Conservation (phyloP, 768 basidiomycete species). For the Mycena indigotica region DNA sequence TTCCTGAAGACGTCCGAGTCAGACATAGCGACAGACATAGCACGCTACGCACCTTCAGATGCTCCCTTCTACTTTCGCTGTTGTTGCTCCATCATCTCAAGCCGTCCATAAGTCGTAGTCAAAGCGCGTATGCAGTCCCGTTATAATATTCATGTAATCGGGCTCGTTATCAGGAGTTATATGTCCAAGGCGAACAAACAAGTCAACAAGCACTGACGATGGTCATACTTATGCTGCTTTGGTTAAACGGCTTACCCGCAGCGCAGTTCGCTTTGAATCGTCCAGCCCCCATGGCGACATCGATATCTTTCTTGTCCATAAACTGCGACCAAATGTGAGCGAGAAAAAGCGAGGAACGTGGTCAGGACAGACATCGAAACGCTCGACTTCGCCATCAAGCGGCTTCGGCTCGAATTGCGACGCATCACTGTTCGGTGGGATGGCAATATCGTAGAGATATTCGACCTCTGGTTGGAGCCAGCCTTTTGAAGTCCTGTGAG, state of each 20-base stretch:
- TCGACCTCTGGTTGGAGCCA: conserved; percentile 90
- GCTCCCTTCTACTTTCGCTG: too few species aligned
- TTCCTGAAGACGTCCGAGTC: too few species aligned
- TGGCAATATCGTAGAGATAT: conserved; percentile 80
- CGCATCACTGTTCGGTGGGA: conserved; percentile 56
- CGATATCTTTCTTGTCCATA: conserved; percentile 61
- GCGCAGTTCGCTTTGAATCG: conserved; percentile 95
- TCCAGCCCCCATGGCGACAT: conserved; percentile 62
- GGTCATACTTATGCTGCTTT: neutral
- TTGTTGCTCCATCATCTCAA: too few species aligned
- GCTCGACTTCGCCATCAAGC: conserved; percentile 91
- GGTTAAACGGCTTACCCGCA: conserved; percentile 51
- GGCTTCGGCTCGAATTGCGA: conserved; percentile 66
- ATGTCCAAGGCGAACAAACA: conserved; percentile 83
- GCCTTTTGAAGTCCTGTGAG: conserved; percentile 56
- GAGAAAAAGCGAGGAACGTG: neutral
- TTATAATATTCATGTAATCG: conserved; percentile 74
- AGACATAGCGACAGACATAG: too few species aligned
- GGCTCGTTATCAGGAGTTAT: conserved; percentile 89
- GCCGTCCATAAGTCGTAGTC: conserved; percentile 57
- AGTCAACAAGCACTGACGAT: conserved; percentile 76
- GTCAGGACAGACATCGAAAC: conserved; percentile 68
- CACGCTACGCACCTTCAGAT: too few species aligned
- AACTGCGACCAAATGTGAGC: conserved; percentile 47
- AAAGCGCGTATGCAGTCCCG: conserved; percentile 72